Base-by-base conservation (phyloP, 2,329 filamentous ascomycete species). In the Colletotrichum neosansevieriae region DNA sequence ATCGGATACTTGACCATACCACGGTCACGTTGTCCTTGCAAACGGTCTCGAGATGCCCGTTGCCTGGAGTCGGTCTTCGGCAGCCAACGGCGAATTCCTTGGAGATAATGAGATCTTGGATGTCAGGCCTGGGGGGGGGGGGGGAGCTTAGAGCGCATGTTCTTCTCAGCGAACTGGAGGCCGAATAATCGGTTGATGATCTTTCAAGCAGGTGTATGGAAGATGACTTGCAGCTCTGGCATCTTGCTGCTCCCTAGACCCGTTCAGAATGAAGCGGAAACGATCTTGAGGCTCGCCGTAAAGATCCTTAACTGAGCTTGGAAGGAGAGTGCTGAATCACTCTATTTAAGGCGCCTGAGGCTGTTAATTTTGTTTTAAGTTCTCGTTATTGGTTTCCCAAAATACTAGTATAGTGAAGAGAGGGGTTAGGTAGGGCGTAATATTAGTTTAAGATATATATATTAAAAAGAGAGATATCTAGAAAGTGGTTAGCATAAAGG, bases 261-360 rank as follows among this genome's bases (percentile, higher is more conserved):
- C 82, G 72, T 84, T 85, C 70, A 84, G 76, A 72, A 86, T 85
- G 74, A 86, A 83, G 51, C 83, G 83, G 78, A 87, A 88, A 21
- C 6, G 24, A 6, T 29, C 24, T 29, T 29, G 24, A 6, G 24
- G 24, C 24, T 29, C 24, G 1, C 5, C 24, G 24, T 29, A 29
- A 29, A 29, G 24, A 29, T 29, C 24, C 24, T 6, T 4, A 29
- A 29, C 5, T 29, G 24, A 29, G 24, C 4, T 29, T 4, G 24
- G 24, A 29, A 29, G 24, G 24, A 29, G 24, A 29, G 6, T 29
- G 4, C 24, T 4, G 24, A 29, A 29, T 29, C 4, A 29, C 5
- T 29, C 6, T 29, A 29, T 6, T 29, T 1, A 29, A 29, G 24
- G 24, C 24, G 6, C 24, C 3, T 29, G 24, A 29, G 24, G 24